These are phyloP conservation scores for Tuber umbilicatum DNA, from an alignment of 495 filamentous ascomycete species.

Conservation along the genomic window DNA sequence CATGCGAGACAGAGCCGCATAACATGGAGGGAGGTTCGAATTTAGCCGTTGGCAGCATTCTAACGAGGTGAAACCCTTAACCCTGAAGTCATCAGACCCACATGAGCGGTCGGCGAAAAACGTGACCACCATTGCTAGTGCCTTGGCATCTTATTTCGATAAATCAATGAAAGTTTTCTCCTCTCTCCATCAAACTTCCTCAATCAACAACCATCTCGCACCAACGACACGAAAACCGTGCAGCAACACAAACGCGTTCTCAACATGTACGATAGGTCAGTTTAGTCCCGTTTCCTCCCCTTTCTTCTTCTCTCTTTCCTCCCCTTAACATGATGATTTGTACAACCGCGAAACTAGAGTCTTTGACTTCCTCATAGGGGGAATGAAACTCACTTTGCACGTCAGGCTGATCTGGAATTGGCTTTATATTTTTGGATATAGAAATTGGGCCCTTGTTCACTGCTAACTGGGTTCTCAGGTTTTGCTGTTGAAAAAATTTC, in stretches of 20 bases:
- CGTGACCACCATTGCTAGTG: neutral
- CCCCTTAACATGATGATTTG: constrained; percentile 58
- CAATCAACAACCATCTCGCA: constrained; percentile 14
- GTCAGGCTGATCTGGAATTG: constrained; percentile 87
- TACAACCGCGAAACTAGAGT: constrained; percentile 99
- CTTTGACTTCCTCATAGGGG: constrained; percentile 76
- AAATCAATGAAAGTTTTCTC: constrained; percentile 23
- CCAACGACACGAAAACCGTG: neutral
- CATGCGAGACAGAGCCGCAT: constrained; percentile 1
- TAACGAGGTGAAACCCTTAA: neutral
- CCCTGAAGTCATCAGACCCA: neutral
- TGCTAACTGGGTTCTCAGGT: neutral
- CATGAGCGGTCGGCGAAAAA: neutral
- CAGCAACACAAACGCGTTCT: neutral
- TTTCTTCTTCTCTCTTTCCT: constrained; percentile 17
- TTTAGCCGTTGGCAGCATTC: neutral
- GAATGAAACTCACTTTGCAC: constrained; percentile 97
- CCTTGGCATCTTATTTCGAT: neutral
- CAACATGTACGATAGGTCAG: neutral
- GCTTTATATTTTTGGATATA: neutral
- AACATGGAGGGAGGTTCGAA: neutral
- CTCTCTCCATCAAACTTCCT: neutral
- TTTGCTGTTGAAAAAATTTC: neutral
- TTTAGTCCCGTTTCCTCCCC: constrained; percentile 11
- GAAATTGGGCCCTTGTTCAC: neutral